A percentile compares a stretch with the other conserved stretches of the same genome.
phyloP scores from a whole-genome alignment of 208 protist genomes.

The Wallacemonas sp. region DNA sequence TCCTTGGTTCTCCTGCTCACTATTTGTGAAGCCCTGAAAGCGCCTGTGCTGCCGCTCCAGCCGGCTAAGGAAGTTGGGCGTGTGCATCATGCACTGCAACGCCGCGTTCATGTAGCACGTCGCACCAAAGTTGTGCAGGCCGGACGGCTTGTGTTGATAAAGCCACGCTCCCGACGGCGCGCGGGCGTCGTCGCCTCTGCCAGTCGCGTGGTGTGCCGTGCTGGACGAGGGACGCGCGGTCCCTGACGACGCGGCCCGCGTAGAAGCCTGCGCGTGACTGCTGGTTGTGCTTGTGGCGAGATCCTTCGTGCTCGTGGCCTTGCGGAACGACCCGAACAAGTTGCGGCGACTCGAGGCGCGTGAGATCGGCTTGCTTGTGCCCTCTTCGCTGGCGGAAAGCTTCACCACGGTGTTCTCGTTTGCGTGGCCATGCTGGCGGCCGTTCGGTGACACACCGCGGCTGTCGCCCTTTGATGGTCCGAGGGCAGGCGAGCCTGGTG shows the following conservation, averaged over 20 bases:
- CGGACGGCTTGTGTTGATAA: conserved; percentile 27
- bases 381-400: conserved; percentile 1
- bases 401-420: not conserved
- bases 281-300: not conserved
- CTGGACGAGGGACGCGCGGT: not conserved
- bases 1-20: conserved; percentile 9
- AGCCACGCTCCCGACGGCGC: not conserved
- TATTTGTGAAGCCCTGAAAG: conserved; percentile 18
- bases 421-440: not conserved
- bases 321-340: not conserved
- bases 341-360: not conserved
- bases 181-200: not conserved
- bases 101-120: conserved; percentile 97
- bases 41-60: conserved; percentile 21
- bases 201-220: not conserved
- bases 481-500: no score
- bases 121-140: conserved; percentile 89
- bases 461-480: not conserved
- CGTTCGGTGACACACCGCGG: not conserved
- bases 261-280: no score
- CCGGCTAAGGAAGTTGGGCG: conserved; percentile 33
- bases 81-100: conserved; percentile 91
- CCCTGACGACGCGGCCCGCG: no score
- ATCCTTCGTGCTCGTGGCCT: not conserved
- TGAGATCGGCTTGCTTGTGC: not conserved